These are phyloP conservation scores for Brachypodium distachyon DNA, from an alignment of 202 grass and related monocot genomes.

Conservation along the genomic window DNA sequence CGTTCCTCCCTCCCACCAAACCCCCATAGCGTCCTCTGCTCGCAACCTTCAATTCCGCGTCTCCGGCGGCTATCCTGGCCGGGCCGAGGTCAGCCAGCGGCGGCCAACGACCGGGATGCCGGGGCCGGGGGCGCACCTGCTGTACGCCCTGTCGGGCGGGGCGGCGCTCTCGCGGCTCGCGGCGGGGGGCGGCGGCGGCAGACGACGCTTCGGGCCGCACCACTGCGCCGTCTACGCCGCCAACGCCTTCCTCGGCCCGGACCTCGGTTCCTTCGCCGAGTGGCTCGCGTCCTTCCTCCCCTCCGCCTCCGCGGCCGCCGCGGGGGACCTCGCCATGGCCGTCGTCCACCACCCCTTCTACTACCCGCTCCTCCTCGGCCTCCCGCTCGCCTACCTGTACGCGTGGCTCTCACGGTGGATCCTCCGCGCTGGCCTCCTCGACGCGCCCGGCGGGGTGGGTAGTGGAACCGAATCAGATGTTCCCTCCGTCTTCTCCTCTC, in stretches of 20 bases:
- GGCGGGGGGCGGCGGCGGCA: not conserved
- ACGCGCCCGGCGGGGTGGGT: slow-evolving; percentile 41
- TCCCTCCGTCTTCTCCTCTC: not conserved
- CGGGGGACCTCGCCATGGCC: slow-evolving; percentile 51
- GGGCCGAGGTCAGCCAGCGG: not conserved
- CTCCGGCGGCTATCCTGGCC: not conserved
- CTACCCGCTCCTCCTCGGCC: slow-evolving; percentile 68
- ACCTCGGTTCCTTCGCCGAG: slow-evolving; percentile 80
- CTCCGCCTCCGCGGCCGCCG: not conserved
- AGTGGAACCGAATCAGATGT: not conserved
- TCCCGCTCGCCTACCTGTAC: slow-evolving; percentile 60
- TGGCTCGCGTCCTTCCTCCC: slow-evolving; percentile 62
- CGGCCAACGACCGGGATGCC: slow-evolving; percentile 25
- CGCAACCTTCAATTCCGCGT: not conserved
- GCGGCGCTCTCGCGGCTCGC: slow-evolving; percentile 45
- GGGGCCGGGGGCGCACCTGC: slow-evolving; percentile 74
- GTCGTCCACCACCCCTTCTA: slow-evolving; percentile 74
- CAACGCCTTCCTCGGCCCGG: slow-evolving; percentile 89
- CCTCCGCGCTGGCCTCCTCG: slow-evolving; percentile 41
- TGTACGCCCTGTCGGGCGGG: slow-evolving; percentile 70
- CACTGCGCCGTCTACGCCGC: slow-evolving; percentile 70
- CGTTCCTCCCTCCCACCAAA: not conserved
- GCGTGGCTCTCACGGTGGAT: slow-evolving; percentile 43
- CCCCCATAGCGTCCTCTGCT: not conserved
- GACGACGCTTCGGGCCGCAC: slow-evolving; percentile 62